Evolutionary conservation across 2,329 filamentous ascomycete species (phyloP), one percentile per base, ranked within the genome.

Genomic region (Colletotrichum scovillei): DNA sequence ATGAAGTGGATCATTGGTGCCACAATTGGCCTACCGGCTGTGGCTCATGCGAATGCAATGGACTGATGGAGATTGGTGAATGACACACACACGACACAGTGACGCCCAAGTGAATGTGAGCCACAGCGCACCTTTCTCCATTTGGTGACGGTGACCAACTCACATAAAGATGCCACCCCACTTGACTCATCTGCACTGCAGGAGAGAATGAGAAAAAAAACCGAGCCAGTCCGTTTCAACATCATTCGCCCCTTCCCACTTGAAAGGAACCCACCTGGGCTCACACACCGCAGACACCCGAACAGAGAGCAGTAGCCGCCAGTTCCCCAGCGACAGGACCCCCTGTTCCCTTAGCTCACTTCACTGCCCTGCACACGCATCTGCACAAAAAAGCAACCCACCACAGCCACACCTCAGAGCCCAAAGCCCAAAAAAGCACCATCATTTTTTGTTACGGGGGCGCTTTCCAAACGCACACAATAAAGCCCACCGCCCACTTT

Each of bases 401-500:
- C 42, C 42, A n/a, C 42, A 49, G 42, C 42, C 42, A 49, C 42
- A 49, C 42, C 42, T n/a, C 19, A 49, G 42, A 49, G 42, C 42
- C 42, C 42, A 49, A 49, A 42, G 38, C 38, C 38, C 38, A 42
- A 42, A 42, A 42, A 49, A 49, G 42, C 42, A 49, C 42, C 42
- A 49, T 19, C 42, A 22, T 49, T 49, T 49, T 22, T 49, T 22
- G 42, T 22, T 49, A 19, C 16, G 38, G 38, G 38, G 38, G 38
- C 38, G 38, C 38, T 42, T 42, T 42, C 38, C 38, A 42, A 42
- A 49, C 72, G 72, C 71, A 72, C 71, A 72, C 68, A 72, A 74
- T 73, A 74, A 74, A 74, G 72, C 67, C 56, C 60, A 69, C 52
- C 42, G 24, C 62, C 69, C 56, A 69, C 63, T 56, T 55, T 28